Evolutionary conservation across 2,329 filamentous ascomycete genomes (phyloP).

Genomic region (Talaromyces islandicus): DNA sequence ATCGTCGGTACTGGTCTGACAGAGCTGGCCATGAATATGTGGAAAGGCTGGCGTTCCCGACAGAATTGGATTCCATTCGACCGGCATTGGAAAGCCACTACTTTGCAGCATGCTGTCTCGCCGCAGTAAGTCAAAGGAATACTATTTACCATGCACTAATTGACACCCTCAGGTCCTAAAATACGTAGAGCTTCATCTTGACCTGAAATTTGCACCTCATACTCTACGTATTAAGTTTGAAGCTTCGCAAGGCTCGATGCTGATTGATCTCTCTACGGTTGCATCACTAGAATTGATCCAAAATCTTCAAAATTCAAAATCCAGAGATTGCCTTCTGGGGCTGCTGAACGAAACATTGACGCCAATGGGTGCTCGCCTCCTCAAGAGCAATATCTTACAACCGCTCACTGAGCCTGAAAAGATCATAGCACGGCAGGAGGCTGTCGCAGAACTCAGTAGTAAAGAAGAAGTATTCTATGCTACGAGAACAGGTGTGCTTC

Average conservation of each 20-base stretch:
- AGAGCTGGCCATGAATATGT: slow-evolving; percentile 70
- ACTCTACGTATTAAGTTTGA: slow-evolving; percentile 82
- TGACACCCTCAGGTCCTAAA: slow-evolving; percentile 60
- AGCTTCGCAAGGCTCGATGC: slow-evolving; percentile 86
- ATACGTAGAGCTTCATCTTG: slow-evolving; percentile 67
- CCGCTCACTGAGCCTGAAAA: slow-evolving; percentile 69
- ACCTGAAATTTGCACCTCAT: slow-evolving; percentile 65
- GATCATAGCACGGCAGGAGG: slow-evolving; percentile 69
- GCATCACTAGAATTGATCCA: slow-evolving; percentile 84
- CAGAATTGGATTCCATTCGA: slow-evolving; percentile 76
- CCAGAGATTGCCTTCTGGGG: slow-evolving; percentile 76
- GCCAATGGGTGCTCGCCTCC: slow-evolving; percentile 78
- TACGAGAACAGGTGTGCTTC: slow-evolving; percentile 57
- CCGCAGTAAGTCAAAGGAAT: slow-evolving; percentile 57
- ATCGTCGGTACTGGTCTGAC: slow-evolving; percentile 81
- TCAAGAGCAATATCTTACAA: slow-evolving; percentile 82
- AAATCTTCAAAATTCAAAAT: slow-evolving; percentile 71
- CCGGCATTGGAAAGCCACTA: slow-evolving; percentile 76
- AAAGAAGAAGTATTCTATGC: slow-evolving; percentile 82
- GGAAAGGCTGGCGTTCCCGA: slow-evolving; percentile 67
- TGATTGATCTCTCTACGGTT: slow-evolving; percentile 87
- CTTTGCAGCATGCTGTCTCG: slow-evolving; percentile 77
- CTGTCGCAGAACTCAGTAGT: slow-evolving; percentile 71
- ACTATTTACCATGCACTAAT: slow-evolving; percentile 4
- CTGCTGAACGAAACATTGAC: slow-evolving; percentile 79